Percentiles rank a stretch among this genome's conserved stretches.
phyloP scores from a whole-genome alignment of 2,329 filamentous ascomycete species.

The Chaetoscypha palmicola region DNA sequence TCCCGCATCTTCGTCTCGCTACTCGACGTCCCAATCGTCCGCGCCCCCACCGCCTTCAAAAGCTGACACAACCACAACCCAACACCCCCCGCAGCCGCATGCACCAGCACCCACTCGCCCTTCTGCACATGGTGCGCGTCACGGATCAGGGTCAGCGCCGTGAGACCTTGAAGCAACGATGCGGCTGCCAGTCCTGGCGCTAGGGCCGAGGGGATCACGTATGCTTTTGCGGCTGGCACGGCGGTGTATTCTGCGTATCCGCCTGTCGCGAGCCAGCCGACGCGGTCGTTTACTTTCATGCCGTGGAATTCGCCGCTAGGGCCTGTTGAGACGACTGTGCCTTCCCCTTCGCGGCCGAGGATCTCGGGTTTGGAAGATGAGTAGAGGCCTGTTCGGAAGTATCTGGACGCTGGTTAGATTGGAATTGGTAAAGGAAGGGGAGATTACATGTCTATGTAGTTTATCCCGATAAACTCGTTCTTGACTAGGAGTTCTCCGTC shows the following conservation, averaged over 20 bases:
- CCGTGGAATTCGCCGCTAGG: slow-evolving; percentile 40
- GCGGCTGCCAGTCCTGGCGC: slow-evolving; percentile 58
- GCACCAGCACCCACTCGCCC: slow-evolving; percentile 76
- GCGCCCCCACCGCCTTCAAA: slow-evolving; percentile 63
- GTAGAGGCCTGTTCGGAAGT: slow-evolving; percentile 88
- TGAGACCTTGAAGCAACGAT: slow-evolving; percentile 70
- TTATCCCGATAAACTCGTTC: slow-evolving; percentile 74
- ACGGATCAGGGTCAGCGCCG: slow-evolving; percentile 70
- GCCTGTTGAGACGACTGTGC: slow-evolving; percentile 58
- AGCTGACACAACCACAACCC: slow-evolving; percentile 70
- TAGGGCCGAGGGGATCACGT: slow-evolving; percentile 59
- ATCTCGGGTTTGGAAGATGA: slow-evolving; percentile 62
- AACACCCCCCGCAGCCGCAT: slow-evolving; percentile 80
- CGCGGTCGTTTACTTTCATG: slow-evolving; percentile 59
- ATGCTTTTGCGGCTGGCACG: slow-evolving; percentile 45
- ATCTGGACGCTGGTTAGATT: slow-evolving; percentile 37
- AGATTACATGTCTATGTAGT: slow-evolving; percentile 75
- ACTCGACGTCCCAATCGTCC: slow-evolving; percentile 72
- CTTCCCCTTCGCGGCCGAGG: slow-evolving; percentile 73
- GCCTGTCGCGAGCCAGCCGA: slow-evolving; percentile 57
- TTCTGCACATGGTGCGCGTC: slow-evolving; percentile 66
- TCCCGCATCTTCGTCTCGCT: slow-evolving; percentile 65
- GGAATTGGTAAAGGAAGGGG: not conserved
- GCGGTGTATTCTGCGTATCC: slow-evolving; percentile 53
- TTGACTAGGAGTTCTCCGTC: slow-evolving; percentile 70